phyloP scores from a whole-genome alignment of 768 basidiomycete species.

The Zangia roseola region DNA sequence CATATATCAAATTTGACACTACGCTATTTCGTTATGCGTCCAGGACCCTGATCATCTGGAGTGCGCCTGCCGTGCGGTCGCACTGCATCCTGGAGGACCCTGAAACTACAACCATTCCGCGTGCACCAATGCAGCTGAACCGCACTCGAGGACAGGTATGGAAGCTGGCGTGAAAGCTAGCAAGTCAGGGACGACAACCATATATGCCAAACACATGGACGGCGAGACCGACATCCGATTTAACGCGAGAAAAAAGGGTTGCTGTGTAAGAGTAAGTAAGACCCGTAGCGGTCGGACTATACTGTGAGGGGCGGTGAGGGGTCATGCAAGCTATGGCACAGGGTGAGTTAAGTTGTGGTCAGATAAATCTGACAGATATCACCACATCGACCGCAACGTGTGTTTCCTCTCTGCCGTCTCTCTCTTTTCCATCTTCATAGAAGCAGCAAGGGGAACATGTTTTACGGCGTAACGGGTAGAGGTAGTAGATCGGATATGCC shows the following conservation, averaged over 20 bases:
- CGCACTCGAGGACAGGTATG: no score
- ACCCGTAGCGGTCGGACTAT: not conserved
- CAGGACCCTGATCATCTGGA: slow-evolving; percentile 21
- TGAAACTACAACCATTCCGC: slow-evolving; percentile 16
- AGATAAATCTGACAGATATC: slow-evolving; percentile 17
- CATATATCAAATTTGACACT: slow-evolving; percentile 31
- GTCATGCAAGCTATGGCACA: no score
- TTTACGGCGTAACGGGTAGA: not conserved
- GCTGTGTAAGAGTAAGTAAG: not conserved
- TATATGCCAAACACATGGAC: not conserved
- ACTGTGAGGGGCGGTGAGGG: no score
- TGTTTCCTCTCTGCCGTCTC: slow-evolving; percentile 3
- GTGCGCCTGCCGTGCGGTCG: slow-evolving; percentile 26
- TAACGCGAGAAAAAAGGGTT: not conserved
- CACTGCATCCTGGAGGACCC: slow-evolving; percentile 22
- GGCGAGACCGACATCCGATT: slow-evolving; percentile 2
- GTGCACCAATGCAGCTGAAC: slow-evolving; percentile 5
- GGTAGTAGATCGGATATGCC: not conserved
- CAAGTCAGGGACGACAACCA: slow-evolving; percentile 9
- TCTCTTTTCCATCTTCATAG: not conserved
- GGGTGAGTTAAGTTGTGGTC: slow-evolving; percentile 10
- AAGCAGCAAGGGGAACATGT: slow-evolving; percentile 4
- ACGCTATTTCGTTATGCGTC: slow-evolving; percentile 14
- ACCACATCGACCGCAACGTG: slow-evolving; percentile 18
- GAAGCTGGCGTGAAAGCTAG: not conserved